Percentiles rank a stretch among this genome's conserved stretches.
phyloP scores from a whole-genome alignment of 208 protist species.

The Leishmania mexicana region DNA sequence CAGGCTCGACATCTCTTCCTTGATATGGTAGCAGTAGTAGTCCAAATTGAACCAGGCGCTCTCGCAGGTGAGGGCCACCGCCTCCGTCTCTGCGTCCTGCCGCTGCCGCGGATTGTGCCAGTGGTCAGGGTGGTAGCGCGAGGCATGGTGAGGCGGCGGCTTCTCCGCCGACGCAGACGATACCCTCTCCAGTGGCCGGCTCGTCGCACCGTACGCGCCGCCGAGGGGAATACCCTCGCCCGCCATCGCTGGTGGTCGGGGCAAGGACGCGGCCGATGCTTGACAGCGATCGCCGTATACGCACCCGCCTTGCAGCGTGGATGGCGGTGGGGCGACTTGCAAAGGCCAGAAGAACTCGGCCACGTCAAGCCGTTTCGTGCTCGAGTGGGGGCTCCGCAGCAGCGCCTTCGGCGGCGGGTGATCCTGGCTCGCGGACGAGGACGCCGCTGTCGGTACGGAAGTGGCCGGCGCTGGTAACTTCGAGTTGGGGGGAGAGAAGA shows the following conservation, averaged over 20 bases:
- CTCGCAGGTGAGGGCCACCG: slow-evolving; percentile 29
- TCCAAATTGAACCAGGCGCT: slow-evolving; percentile 38
- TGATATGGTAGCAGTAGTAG: slow-evolving; percentile 45
- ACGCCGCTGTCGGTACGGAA: background rate
- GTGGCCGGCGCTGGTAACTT: background rate
- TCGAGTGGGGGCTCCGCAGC: background rate
- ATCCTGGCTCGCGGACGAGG: background rate
- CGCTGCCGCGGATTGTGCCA: background rate
- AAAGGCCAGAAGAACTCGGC: slow-evolving; percentile 44
- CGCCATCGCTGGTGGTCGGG: background rate
- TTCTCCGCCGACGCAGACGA: background rate
- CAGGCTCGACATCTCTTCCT: slow-evolving; percentile 35
- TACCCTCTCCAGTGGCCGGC: background rate
- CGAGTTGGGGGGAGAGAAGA: slow-evolving; percentile 11
- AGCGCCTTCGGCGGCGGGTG: background rate
- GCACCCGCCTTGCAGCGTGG: slow-evolving; percentile 20
- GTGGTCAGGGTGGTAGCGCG: background rate
- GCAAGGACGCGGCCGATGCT: background rate
- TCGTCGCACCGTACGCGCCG: slow-evolving; percentile 5
- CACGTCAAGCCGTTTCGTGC: slow-evolving; percentile 15
- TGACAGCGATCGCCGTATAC: slow-evolving; percentile 24
- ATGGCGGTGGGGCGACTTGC: slow-evolving; percentile 29
- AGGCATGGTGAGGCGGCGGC: background rate
- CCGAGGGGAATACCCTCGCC: background rate
- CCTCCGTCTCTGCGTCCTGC: slow-evolving; percentile 11